A percentile compares a stretch with the other conserved stretches of the same genome.
Evolutionary conservation across 1,284 basidiomycete species (phyloP).

Genomic region (Somion occarium): DNA sequence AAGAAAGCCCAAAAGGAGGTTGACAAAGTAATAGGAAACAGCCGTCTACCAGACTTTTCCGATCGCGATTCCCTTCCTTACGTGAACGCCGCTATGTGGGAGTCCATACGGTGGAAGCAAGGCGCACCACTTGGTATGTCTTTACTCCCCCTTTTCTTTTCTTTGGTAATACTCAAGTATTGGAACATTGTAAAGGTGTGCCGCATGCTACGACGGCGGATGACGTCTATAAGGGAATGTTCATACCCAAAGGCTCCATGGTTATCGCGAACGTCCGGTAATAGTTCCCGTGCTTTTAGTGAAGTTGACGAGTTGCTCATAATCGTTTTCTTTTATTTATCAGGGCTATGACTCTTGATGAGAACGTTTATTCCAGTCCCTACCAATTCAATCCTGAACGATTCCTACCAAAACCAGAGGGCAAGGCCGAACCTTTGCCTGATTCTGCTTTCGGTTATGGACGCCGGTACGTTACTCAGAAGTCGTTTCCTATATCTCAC

Average conservation of each 20-base stretch:
- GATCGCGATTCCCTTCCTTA: slow-evolving; percentile 15
- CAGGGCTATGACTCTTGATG: not conserved
- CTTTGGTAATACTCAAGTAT: too few relatives aligned
- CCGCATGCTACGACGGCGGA: not conserved
- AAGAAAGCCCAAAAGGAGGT: slow-evolving; percentile 12
- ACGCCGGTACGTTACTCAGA: not conserved
- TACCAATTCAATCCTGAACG: slow-evolving; percentile 1
- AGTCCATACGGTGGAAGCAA: slow-evolving; percentile 8
- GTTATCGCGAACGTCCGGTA: not conserved
- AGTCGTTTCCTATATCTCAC: not conserved
- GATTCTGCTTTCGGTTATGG: slow-evolving; percentile 4
- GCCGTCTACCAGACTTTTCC: slow-evolving; percentile 9
- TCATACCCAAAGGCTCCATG: slow-evolving; percentile 1
- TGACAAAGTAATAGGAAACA: slow-evolving; percentile 11
- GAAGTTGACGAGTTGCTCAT: too few relatives aligned
- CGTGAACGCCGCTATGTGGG: slow-evolving; percentile 8
- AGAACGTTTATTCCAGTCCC: not conserved
- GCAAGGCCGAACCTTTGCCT: not conserved
- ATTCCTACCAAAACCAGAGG: not conserved
- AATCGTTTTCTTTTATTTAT: not conserved
- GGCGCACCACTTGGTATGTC: not conserved
- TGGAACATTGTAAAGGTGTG: not conserved
- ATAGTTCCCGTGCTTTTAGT: not conserved
- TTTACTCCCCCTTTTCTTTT: not conserved
- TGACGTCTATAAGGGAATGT: not conserved